A percentile compares a stretch with the other conserved stretches of the same genome.
Conservation (phyloP, 192 early-diverging fungal genomes). For the Mortierella claussenii region DNA sequence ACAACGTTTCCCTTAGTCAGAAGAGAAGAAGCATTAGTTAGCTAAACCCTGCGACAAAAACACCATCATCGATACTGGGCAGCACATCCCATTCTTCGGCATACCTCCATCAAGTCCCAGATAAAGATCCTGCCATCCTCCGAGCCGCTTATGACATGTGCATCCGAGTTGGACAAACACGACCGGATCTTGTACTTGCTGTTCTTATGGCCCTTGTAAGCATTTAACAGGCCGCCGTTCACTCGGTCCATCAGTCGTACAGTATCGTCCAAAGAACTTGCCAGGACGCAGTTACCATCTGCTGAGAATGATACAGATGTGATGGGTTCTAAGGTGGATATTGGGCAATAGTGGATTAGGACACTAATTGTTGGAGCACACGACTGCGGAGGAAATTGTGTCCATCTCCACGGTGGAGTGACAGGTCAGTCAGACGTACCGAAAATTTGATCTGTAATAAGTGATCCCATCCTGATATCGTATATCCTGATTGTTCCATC, state of each 20-base stretch:
- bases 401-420: too few relatives aligned
- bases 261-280: constrained; percentile 78
- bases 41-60: too few relatives aligned
- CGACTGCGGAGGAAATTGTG: too few relatives aligned
- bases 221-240: constrained; percentile 75
- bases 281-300: constrained; percentile 79
- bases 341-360: background rate
- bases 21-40: constrained; percentile 3
- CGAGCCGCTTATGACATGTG: constrained; percentile 83
- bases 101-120: constrained; percentile 85
- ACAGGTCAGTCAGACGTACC: constrained; percentile 54
- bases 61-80: too few relatives aligned
- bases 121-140: constrained; percentile 90
- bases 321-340: constrained; percentile 68
- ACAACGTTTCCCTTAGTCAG: constrained; percentile 58
- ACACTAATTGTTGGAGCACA: too few relatives aligned
- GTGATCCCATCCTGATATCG: constrained; percentile 84
- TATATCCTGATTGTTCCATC: constrained; percentile 87
- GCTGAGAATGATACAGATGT: constrained; percentile 76
- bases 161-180: constrained; percentile 74
- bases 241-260: constrained; percentile 88
- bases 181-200: constrained; percentile 79
- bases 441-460: constrained; percentile 77
- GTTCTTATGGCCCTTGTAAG: constrained; percentile 88
- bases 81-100: too few relatives aligned